Conservation (phyloP, 2,329 filamentous ascomycete species). For the Daldinia sp. region DNA sequence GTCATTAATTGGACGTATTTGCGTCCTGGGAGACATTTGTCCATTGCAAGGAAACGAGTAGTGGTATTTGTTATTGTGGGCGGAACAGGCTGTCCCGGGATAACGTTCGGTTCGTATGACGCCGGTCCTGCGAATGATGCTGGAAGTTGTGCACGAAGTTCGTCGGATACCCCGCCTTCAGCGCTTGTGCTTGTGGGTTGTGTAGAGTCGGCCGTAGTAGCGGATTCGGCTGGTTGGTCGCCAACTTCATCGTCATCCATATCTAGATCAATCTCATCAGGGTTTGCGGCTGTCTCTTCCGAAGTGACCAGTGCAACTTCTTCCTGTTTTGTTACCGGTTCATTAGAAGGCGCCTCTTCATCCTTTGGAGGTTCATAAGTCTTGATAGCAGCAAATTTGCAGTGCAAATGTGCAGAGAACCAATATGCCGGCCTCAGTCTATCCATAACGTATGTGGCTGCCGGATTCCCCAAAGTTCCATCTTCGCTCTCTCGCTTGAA, state of each 20-base stretch:
- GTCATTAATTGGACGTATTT: conserved; percentile 85
- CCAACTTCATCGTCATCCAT: conserved; percentile 25
- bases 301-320: neutral
- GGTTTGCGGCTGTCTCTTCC: conserved; percentile 57
- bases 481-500: conserved; percentile 81
- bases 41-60: conserved; percentile 88
- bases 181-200: conserved; percentile 32
- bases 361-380: conserved; percentile 58
- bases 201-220: conserved; percentile 10
- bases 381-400: conserved; percentile 82
- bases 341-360: conserved; percentile 20
- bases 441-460: conserved; percentile 84
- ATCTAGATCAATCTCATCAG: conserved; percentile 43
- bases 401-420: conserved; percentile 95
- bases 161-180: conserved; percentile 63
- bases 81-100: conserved; percentile 74
- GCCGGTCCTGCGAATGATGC: conserved; percentile 73
- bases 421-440: conserved; percentile 84
- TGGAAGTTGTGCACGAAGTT: conserved; percentile 79
- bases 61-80: conserved; percentile 79
- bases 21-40: conserved; percentile 86
- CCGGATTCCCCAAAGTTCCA: conserved; percentile 81
- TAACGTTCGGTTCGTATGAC: conserved; percentile 53
- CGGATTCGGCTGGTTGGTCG: neutral
- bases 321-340: conserved; percentile 18